These are phyloP conservation scores for Pseudogymnoascus sp. DNA, from an alignment of 2,329 filamentous ascomycete species.

Conservation along the genomic window DNA sequence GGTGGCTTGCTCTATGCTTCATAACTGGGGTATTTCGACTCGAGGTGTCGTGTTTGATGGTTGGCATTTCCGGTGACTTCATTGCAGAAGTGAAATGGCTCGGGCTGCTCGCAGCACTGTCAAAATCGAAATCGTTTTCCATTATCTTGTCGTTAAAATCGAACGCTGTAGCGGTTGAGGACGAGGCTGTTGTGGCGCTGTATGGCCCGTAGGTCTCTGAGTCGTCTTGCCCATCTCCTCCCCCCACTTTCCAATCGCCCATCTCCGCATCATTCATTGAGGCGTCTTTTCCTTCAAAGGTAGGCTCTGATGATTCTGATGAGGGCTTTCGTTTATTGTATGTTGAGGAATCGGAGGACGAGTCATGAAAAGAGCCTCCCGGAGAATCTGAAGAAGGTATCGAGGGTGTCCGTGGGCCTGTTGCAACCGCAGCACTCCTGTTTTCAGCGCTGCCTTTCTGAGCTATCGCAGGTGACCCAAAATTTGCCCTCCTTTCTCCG, in stretches of 20 bases:
- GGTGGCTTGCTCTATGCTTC: conserved; percentile 26
- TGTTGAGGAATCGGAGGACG: conserved; percentile 43
- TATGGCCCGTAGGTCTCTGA: conserved; percentile 31
- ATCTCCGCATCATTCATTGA: conserved; percentile 37
- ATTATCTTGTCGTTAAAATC: conserved; percentile 37
- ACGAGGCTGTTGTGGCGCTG: conserved; percentile 31
- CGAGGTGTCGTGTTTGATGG: conserved; percentile 30
- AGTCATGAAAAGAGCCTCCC: conserved; percentile 37
- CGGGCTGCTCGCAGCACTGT: conserved; percentile 50
- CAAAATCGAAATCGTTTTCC: conserved; percentile 48
- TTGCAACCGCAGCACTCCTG: conserved; percentile 20
- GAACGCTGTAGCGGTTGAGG: conserved; percentile 27
- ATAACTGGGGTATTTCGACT: conserved; percentile 19
- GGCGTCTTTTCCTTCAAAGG: conserved; percentile 33
- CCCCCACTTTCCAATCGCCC: conserved; percentile 36
- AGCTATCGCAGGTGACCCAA: conserved; percentile 21
- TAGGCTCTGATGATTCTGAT: conserved; percentile 38
- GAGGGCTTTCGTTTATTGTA: conserved; percentile 39
- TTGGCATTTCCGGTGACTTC: conserved; percentile 35
- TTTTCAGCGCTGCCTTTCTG: conserved; percentile 21
- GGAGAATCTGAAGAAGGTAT: conserved; percentile 24
- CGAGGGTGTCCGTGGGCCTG: conserved; percentile 20
- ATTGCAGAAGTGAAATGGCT: conserved; percentile 31
- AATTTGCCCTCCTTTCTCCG: conserved; percentile 20
- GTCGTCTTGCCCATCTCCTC: conserved; percentile 31